Base-by-base conservation (phyloP, 768 basidiomycete species). In the Boletus fagicola region DNA sequence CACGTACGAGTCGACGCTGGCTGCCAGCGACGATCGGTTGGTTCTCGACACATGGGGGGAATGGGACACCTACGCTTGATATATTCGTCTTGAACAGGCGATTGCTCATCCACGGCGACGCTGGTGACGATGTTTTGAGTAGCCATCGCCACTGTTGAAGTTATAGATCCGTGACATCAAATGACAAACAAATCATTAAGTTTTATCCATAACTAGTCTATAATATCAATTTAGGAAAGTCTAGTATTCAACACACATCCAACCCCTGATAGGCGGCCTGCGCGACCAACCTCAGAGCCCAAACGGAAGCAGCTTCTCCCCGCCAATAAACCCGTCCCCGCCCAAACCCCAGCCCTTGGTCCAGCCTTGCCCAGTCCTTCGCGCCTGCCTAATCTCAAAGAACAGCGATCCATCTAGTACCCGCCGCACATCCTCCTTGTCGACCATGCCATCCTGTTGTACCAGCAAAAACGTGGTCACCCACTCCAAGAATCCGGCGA, bases 341-440 rank as follows among this genome's bases (percentile, higher is more conserved):
- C 70, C 70, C 10, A 71, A 30, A 4, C 67, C 70, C 63, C 63
- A 71, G 0, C 70, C 70, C 53, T 71, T 70, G 56, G 60, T 65
- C 70, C 70, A 71, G 1, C 70, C 68, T 2, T 38, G 55, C 38
- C 40, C 54, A 2, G 40, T 60, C 49, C 33, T 45, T 22, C 72
- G 59, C 24, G 66, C 66, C n/a, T 51, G 42, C 15, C 59, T 64
- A 15, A 77, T 61, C 48, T 77, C 70, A 50, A 68, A 72, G 58
- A 75, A 76, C 20, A 75, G 53, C 46, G 71, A 72, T 11, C 77
- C 79, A 36, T 80, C 78, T 26, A 77, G 72, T 15, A 79, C 62
- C 1, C 70, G 73, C 2, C 76, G 68, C 18, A 80, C 69, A 54
- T 78, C 76, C 38, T 79, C 77, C 63, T 77, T 76, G 45, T 66